Base-by-base conservation (phyloP, 805 yeast species). In the Ogataea wickerhamii region DNA sequence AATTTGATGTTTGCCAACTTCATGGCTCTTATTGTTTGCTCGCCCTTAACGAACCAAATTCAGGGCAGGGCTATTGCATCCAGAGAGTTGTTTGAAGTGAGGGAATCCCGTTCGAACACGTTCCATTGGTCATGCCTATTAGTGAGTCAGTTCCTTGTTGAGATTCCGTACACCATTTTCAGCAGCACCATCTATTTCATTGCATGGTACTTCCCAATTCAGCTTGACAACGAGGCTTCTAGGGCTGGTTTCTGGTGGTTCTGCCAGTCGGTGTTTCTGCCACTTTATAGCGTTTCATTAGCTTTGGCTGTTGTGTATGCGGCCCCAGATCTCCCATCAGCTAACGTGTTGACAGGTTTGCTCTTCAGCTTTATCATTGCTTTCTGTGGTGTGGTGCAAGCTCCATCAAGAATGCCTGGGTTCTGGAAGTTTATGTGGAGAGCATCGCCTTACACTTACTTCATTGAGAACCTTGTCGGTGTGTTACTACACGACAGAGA, bases 361-460 rank as follows among this genome's bases (percentile, higher is more conserved):
- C 60, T 75, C 44, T 72, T 76, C 56, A 65, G 81, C 24, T 73
- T 82, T 55, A 60, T 74, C 51, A 69, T 82, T 40, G 65, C 80
- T 17, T 83, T 84, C 65, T 71, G 84, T 58, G 87, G 89, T 65
- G 81, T 82, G 40, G 66, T 80, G 42, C 86, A 80, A 52, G 76
- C 79, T 13, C 63, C 63, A 5, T 28, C 44, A 3, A 61, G 68
- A 37, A 73, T 84, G 80, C 93, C 94, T 10, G 79, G 85, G 1
- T 86, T 86, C 67, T 86, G 94, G 94, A 78, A 74, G 32, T 86
- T 82, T 58, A 82, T 86, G 88, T 80, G 83, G 74, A 74, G 82
- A 48, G 70, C 69, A 16, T 80, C 86, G 18, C 94, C 84, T 7
- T 73, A 73, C 61, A 82, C 91, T 1, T 86, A 86, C 55, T 75